Evolutionary conservation across 148 eudicot genomes (phyloP).

Genomic region (Dianthus caryophyllus): DNA sequence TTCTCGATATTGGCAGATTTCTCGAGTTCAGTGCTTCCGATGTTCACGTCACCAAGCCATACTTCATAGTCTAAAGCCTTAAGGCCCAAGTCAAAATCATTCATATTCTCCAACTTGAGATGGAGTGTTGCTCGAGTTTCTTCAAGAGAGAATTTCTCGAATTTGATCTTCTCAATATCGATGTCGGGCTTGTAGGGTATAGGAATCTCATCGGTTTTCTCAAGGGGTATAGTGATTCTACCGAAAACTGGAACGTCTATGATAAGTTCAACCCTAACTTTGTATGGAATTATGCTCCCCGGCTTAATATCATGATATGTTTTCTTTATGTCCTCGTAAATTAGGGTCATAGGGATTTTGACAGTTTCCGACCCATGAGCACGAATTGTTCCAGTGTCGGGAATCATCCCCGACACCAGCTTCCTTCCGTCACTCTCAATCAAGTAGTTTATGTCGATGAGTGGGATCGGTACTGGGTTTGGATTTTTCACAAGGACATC

Average conservation of each 20-base stretch:
- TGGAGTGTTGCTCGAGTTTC: constrained; percentile 77
- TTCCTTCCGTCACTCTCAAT: constrained; percentile 92
- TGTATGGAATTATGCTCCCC: constrained; percentile 88
- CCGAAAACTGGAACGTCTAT: constrained; percentile 89
- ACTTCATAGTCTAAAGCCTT: constrained; percentile 79
- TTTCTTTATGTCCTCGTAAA: constrained; percentile 76
- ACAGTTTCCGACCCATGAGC: constrained; percentile 96
- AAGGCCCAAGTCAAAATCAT: constrained; percentile 85
- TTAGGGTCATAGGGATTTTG: constrained; percentile 65
- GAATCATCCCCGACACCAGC: constrained; percentile 83
- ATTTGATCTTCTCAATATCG: constrained; percentile 79
- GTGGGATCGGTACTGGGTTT: constrained; percentile 89
- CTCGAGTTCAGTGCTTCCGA: constrained; percentile 71
- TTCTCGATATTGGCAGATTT: constrained; percentile 57
- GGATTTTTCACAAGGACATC: constrained; percentile 92
- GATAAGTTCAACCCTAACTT: constrained; percentile 72
- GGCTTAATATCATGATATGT: constrained; percentile 74
- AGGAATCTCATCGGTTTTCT: constrained; percentile 90
- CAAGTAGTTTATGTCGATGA: constrained; percentile 80
- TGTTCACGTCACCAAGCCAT: constrained; percentile 67
- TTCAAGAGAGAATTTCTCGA: constrained; percentile 80
- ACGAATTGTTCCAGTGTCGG: constrained; percentile 90
- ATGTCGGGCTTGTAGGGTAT: constrained; percentile 92
- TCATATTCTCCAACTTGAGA: constrained; percentile 80
- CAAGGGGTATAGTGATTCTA: constrained; percentile 81